phyloP scores from a whole-genome alignment of 805 yeast genomes.

The Cyberlindnera mississippiensis region DNA sequence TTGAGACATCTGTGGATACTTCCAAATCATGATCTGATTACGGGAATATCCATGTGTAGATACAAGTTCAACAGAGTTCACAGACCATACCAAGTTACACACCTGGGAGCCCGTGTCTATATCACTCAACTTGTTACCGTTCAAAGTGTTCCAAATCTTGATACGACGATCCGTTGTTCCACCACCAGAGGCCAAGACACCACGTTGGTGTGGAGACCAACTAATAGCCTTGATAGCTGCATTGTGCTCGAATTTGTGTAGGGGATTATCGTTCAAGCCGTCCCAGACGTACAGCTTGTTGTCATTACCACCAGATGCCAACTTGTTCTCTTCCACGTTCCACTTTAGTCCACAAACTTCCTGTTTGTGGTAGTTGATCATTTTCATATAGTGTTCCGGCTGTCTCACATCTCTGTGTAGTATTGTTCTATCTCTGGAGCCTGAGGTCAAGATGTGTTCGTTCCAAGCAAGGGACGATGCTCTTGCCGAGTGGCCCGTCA shows the following conservation, averaged over 20 bases:
- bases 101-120: conserved; percentile 97
- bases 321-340: conserved; percentile 86
- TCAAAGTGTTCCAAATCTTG: conserved; percentile 87
- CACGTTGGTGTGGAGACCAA: conserved; percentile 97
- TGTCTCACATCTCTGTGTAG: conserved; percentile 89
- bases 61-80: conserved; percentile 86
- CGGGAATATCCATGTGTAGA: conserved; percentile 93
- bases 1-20: conserved; percentile 86
- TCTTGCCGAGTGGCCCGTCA: conserved; percentile 86
- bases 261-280: conserved; percentile 60
- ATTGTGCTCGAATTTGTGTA: conserved; percentile 76
- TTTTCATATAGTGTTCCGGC: conserved; percentile 73
- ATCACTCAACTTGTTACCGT: conserved; percentile 68
- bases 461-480: conserved; percentile 94
- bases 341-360: conserved; percentile 96
- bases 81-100: conserved; percentile 91
- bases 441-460: conserved; percentile 81
- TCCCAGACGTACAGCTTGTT: conserved; percentile 87
- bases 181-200: conserved; percentile 91
- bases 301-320: conserved; percentile 96
- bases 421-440: conserved; percentile 80
- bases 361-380: conserved; percentile 75
- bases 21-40: conserved; percentile 91
- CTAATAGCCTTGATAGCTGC: conserved; percentile 97
- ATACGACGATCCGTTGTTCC: conserved; percentile 92